Evolutionary conservation across 768 basidiomycete species (phyloP), one percentile per base, ranked within the genome.

Genomic region (Piloderma croceum): DNA sequence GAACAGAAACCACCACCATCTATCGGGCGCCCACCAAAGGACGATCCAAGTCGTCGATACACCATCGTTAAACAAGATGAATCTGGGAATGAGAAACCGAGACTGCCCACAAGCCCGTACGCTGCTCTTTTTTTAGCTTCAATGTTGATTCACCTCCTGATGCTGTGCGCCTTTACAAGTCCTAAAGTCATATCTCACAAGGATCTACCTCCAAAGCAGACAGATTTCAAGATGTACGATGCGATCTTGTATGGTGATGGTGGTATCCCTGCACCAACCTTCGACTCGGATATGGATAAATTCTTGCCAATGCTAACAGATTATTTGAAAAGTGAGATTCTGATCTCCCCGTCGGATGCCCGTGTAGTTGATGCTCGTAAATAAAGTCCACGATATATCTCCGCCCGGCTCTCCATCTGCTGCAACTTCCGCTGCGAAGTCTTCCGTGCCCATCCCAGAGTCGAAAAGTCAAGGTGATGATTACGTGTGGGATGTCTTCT

Each of bases 401-500:
- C 24, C 27, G 18, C 40, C 48, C 15, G 44, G 51, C 34, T 19
- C 52, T 29, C 32, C 47, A 27, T 10, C 42, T 6, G 47, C 42
- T 9, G 25, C 43, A 5, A 34, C 49, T 11, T 36, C 51, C 10
- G 33, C 41, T 6, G 44, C 31, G 4, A 44, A 42, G 18, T 34
- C 27, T 7, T 4, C 19, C 21, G 22, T 42, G 6, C 45, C 43
- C 4, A 15, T 39, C 3, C 18, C 52, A 2, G 27, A 9, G 15
- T 9, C 27, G 15, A 29, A 29, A 29, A 29, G 10, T 9, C 27
- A 29, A 15, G 27, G 27, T 15, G 71, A 71, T 20, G 87, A 88
- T 50, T 90, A 85, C 48, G 87, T 90, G 18, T 89, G 81, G 77
- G 87, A 90, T 51, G 76, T 90, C 17, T 90, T 88, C 53, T 88